phyloP scores from a whole-genome alignment of 2,329 filamentous ascomycete species.

The Chaetomiaceae sp. region DNA sequence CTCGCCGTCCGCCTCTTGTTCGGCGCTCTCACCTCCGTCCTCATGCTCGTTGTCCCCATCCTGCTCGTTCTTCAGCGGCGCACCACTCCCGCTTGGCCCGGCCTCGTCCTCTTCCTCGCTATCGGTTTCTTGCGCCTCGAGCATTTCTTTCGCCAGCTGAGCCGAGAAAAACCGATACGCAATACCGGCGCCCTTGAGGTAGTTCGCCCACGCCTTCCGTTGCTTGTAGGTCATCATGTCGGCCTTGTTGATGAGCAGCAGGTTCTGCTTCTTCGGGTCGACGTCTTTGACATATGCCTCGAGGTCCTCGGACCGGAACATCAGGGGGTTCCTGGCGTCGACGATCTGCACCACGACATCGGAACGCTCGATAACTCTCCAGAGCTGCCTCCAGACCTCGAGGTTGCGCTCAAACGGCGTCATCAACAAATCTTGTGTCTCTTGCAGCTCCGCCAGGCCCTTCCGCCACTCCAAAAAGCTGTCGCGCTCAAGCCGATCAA shows the following conservation, averaged over 20 bases:
- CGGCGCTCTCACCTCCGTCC: constrained; percentile 33
- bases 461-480: constrained; percentile 83
- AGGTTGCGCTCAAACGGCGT: constrained; percentile 96
- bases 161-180: constrained; percentile 97
- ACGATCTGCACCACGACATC: constrained; percentile 98
- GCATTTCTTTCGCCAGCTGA: constrained; percentile 81
- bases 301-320: constrained; percentile 91
- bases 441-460: constrained; percentile 85
- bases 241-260: constrained; percentile 95
- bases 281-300: constrained; percentile 94
- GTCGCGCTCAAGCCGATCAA: constrained; percentile 75
- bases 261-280: constrained; percentile 79
- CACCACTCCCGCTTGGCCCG: constrained; percentile 20
- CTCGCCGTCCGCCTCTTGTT: constrained; percentile 38
- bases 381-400: constrained; percentile 96
- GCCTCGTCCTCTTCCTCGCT: constrained; percentile 37
- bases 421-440: constrained; percentile 91
- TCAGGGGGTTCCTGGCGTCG: constrained; percentile 87
- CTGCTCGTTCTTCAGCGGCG: constrained; percentile 10
- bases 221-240: constrained; percentile 96
- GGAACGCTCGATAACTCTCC: constrained; percentile 95
- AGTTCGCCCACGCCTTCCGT: constrained; percentile 76
- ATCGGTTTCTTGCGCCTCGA: constrained; percentile 54
- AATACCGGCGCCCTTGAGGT: constrained; percentile 76
- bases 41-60: constrained; percentile 19